These are phyloP conservation scores for Botrytis fragariae DNA, from an alignment of 2,329 filamentous ascomycete genomes.

Conservation along the genomic window DNA sequence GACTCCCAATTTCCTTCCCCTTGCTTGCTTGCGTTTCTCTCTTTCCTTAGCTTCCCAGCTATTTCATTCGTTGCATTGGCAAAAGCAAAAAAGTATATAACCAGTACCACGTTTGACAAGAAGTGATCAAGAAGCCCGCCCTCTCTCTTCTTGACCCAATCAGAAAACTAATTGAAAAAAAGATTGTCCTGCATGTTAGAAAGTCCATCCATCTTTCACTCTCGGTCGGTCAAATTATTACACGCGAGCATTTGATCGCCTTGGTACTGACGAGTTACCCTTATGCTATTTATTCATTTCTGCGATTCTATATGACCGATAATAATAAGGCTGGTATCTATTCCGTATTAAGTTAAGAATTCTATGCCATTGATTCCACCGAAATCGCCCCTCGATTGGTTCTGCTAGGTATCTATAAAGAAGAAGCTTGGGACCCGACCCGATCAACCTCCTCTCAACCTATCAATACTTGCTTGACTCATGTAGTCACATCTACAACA, in stretches of 20 bases:
- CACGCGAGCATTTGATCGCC: neutral
- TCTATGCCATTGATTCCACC: neutral
- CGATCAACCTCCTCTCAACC: neutral
- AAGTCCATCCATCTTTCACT: neutral
- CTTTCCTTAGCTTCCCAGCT: neutral
- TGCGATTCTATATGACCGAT: too few relatives aligned
- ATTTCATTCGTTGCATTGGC: neutral
- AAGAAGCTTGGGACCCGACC: neutral
- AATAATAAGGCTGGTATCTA: neutral
- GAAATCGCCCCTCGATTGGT: neutral
- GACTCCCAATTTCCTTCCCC: neutral
- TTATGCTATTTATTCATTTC: too few relatives aligned
- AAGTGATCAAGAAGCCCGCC: neutral
- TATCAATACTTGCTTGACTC: neutral
- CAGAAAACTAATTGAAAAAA: neutral
- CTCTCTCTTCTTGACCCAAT: neutral
- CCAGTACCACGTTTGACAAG: neutral
- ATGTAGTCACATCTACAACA: neutral
- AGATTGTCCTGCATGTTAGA: neutral
- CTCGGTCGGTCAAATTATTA: constrained; percentile 12
- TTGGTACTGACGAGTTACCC: too few relatives aligned
- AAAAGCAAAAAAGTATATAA: neutral
- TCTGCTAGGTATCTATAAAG: neutral
- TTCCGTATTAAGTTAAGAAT: neutral
- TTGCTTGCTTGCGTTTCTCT: neutral